These are phyloP conservation scores for Casaregolazyma lundiana DNA, from an alignment of 1,139 yeast genomes.

Conservation along the genomic window DNA sequence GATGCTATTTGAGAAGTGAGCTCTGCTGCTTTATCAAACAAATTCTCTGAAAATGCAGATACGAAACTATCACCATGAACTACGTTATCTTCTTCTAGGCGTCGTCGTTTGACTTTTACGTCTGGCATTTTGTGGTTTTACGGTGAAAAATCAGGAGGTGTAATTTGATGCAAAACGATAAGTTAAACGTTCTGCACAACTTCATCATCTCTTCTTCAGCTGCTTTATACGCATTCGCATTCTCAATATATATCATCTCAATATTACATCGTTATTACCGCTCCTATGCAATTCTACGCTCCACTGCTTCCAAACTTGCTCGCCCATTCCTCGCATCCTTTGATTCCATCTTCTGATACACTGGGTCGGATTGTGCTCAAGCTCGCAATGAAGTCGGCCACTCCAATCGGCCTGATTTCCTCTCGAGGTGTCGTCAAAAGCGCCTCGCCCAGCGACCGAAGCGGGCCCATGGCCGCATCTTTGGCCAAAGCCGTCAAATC, in stretches of 20 bases:
- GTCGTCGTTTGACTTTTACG: neutral
- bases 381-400: slow-evolving; percentile 73
- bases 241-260: neutral
- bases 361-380: slow-evolving; percentile 85
- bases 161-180: neutral
- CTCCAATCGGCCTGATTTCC: slow-evolving; percentile 71
- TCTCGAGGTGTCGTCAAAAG: slow-evolving; percentile 80
- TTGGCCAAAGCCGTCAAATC: slow-evolving; percentile 94
- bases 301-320: slow-evolving; percentile 86
- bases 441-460: slow-evolving; percentile 85
- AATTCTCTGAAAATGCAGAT: slow-evolving; percentile 8
- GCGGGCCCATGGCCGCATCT: slow-evolving; percentile 98
- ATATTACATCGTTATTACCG: neutral
- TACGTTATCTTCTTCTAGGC: neutral
- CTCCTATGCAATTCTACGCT: slow-evolving; percentile 36
- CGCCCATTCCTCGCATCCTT: slow-evolving; percentile 87
- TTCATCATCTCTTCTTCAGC: neutral
- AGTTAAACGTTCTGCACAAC: no score
- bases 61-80: neutral
- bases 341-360: slow-evolving; percentile 79
- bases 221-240: neutral
- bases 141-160: neutral
- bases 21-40: slow-evolving; percentile 13
- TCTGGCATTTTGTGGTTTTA: no score
- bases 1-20: slow-evolving; percentile 30